A percentile compares a stretch with the other conserved stretches of the same genome.
Conservation (phyloP, 305 asterid species). For the Lippia alba region DNA sequence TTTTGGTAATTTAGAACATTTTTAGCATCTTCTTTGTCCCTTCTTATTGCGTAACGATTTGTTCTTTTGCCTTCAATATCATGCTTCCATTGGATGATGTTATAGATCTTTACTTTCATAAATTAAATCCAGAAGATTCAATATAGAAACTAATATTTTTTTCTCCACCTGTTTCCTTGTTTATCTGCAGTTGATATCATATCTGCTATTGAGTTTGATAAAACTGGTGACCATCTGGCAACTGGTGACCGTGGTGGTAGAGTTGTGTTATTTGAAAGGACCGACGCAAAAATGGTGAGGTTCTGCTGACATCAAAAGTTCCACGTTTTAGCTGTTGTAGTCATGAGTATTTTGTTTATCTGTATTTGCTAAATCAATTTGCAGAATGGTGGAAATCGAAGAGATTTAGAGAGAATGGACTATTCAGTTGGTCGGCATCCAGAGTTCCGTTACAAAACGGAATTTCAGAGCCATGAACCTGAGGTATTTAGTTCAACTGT, state of each 20-base stretch:
- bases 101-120: conserved; percentile 1
- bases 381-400: conserved; percentile 81
- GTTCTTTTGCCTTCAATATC: conserved; percentile 1
- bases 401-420: conserved; percentile 87
- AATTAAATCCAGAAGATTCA: background rate
- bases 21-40: conserved; percentile 6
- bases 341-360: conserved; percentile 16
- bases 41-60: conserved; percentile 21
- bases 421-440: conserved; percentile 78
- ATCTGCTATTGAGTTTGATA: conserved; percentile 95
- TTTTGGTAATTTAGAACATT: conserved; percentile 9
- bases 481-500: conserved; percentile 63
- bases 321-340: conserved; percentile 22
- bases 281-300: conserved; percentile 83
- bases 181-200: conserved; percentile 85
- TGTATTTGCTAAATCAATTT: conserved; percentile 29
- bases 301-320: conserved; percentile 21
- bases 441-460: conserved; percentile 95
- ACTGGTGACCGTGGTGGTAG: conserved; percentile 99
- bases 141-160: conserved; percentile 15
- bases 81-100: conserved; percentile 9
- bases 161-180: conserved; percentile 31
- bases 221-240: conserved; percentile 96
- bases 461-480: conserved; percentile 99
- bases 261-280: conserved; percentile 94